Percentiles rank a stretch among this genome's conserved stretches.
These are phyloP conservation scores for Podospora pseudopauciseta DNA, from an alignment of 495 filamentous ascomycete genomes.

Conservation along the genomic window DNA sequence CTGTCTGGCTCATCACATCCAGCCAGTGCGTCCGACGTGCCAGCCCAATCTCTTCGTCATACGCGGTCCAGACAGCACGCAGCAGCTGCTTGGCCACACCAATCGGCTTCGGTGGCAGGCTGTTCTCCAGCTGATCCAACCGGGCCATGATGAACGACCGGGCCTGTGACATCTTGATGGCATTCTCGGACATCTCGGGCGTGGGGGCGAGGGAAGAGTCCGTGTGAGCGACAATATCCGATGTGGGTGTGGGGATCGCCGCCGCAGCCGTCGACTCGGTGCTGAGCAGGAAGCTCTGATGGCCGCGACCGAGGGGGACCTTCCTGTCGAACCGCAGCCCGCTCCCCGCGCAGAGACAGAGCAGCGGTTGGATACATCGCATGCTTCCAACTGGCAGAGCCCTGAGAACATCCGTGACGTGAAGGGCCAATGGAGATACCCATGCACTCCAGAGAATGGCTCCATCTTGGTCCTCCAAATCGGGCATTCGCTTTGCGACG, in stretches of 20 bases:
- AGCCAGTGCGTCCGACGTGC: constrained; percentile 34
- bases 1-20: constrained; percentile 34
- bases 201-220: background rate
- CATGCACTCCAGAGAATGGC: constrained; percentile 25
- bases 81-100: constrained; percentile 33
- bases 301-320: constrained; percentile 17
- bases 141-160: constrained; percentile 29
- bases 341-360: constrained; percentile 35
- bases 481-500: constrained; percentile 24
- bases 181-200: constrained; percentile 14
- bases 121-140: constrained; percentile 29
- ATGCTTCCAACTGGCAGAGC: constrained; percentile 23
- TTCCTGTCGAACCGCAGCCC: constrained; percentile 31
- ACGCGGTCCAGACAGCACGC: constrained; percentile 32
- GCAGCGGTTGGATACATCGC: constrained; percentile 33
- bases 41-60: constrained; percentile 31
- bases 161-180: constrained; percentile 27
- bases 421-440: constrained; percentile 28
- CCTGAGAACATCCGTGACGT: constrained; percentile 26
- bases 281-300: constrained; percentile 21
- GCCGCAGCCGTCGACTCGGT: constrained; percentile 5
- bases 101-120: constrained; percentile 34
- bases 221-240: background rate
- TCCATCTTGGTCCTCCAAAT: constrained; percentile 17
- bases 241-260: background rate